A percentile compares a stretch with the other conserved stretches of the same genome.
Conservation (phyloP, 2,329 filamentous ascomycete genomes). For the Thelonectria olida region DNA sequence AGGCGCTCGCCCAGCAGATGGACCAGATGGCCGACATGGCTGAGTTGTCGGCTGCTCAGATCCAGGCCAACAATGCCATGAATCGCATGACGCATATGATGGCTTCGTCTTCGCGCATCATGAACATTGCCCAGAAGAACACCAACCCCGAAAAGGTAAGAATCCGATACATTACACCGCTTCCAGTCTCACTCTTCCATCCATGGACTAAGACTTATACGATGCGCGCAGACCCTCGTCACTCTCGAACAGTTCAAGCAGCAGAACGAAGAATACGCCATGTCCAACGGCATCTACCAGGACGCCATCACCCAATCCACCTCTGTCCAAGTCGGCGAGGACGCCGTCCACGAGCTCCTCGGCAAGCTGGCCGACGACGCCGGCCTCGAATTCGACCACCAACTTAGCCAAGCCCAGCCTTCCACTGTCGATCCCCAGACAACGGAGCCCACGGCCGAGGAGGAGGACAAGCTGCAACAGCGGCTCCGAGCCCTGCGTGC, state of each 20-base stretch:
- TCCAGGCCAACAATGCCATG: slow-evolving; percentile 72
- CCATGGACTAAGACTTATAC: slow-evolving; percentile 10
- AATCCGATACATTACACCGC: not conserved
- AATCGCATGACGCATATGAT: slow-evolving; percentile 73
- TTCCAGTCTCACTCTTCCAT: not conserved
- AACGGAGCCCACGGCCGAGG: slow-evolving; percentile 76
- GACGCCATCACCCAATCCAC: slow-evolving; percentile 85
- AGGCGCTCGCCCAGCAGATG: slow-evolving; percentile 70
- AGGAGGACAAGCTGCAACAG: slow-evolving; percentile 79
- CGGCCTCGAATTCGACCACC: slow-evolving; percentile 81
- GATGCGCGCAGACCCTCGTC: slow-evolving; percentile 58
- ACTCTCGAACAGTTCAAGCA: slow-evolving; percentile 69
- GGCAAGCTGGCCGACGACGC: slow-evolving; percentile 89
- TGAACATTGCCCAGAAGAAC: slow-evolving; percentile 66
- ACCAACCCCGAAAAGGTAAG: slow-evolving; percentile 66
- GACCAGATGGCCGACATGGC: slow-evolving; percentile 73
- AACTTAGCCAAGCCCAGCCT: slow-evolving; percentile 69
- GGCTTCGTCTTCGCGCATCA: slow-evolving; percentile 66
- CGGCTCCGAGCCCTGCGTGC: slow-evolving; percentile 65
- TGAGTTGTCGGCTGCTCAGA: slow-evolving; percentile 67
- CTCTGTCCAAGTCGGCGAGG: slow-evolving; percentile 75
- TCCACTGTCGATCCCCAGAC: slow-evolving; percentile 67
- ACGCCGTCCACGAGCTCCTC: slow-evolving; percentile 87
- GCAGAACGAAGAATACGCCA: slow-evolving; percentile 71
- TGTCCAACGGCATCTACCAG: slow-evolving; percentile 80